Evolutionary conservation across 2,329 filamentous ascomycete genomes (phyloP), one percentile per base, ranked within the genome.

Genomic region (Periconia sp.): DNA sequence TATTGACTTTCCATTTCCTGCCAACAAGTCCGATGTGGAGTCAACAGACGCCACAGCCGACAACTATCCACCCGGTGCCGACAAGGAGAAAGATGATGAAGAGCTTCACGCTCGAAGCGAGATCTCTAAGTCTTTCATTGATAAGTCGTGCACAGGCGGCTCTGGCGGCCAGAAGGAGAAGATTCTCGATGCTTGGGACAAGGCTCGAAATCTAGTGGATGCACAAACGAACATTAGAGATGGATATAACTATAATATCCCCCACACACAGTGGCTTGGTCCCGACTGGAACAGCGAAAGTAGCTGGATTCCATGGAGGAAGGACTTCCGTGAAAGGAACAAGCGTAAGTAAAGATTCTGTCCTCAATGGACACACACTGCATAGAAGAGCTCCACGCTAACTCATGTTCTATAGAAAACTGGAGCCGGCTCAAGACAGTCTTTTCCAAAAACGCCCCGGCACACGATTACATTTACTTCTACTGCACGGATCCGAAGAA

Each of bases 371-470:
- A 16, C 3, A 12, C 4, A 16, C 29, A 32, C 17, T 32, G 4
- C 3, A 15, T 10, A 32, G 29, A 32, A 15, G 29, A 15, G 29
- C 29, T 16, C 3, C 17, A 16, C 29, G 29, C 12, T 32, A 32
- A 32, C 17, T 32, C 29, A 15, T 32, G 29, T 32, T 15, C 29
- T 32, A 15, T 32, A 32, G 29, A 32, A 32, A 32, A 32, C 29
- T 32, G 13, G n/a, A 32, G 29, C 17, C 29, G 29, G 29, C 29
- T 32, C 29, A 32, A 32, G 29, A 10, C 29, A 15, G 3, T 32
- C 12, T 32, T 32, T 16, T 32, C 29, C 29, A 32, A 32, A 32
- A 16, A 32, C 13, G 29, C 29, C 29, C 29, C 29, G 29, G 17
- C 13, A 32, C 29, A 32, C 17, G 29, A 32, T 16, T 32, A 32